Base-by-base conservation (phyloP, 176 grass and related monocot genomes). In the Carex myosuroides region DNA sequence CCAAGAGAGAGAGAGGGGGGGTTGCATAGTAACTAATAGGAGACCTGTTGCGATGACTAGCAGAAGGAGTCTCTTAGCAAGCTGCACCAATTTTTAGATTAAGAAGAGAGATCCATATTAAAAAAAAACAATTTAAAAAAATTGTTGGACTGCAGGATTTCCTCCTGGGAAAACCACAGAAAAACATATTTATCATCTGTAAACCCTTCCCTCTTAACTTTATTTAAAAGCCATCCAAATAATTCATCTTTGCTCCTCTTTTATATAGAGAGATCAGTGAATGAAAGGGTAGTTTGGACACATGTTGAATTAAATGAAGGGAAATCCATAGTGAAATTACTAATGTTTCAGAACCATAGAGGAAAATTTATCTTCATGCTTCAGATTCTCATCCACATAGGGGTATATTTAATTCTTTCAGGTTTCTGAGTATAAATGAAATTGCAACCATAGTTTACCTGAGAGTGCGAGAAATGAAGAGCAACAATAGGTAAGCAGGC, bases 1-100 rank as follows among this genome's bases (percentile, higher is more conserved):
- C 96, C 93, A 93, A 59, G 93, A 89, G 11, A 99, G 85, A 52
- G 89, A 91, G 70, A 99, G 77, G 70, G 93, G 93, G 81, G 96
- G 96, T 70, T 99, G 96, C 91, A 99, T 89, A 61, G 94, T 68
- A 71, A 99, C 81, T 13, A 99, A 95, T 61, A 99, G 87, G 83
- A 99, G 89, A 65, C 96, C 96, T 37, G 87, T 90, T 21, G 96
- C 88, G 68, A 94, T 91, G 65, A 93, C 66, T 29, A 99, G 88
- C 6, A 93, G 83, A 70, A 95, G 86, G 61, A 94, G 74, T 80
- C 91, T 94, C 88, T 99, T 99, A 30, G 91, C 96, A 62, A 82
- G 84, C 96, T 98, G 95, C 85, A 94, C 13, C 13, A 87, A 87
- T 66, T 6, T 4, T 81, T 58, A 88, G 60, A 85, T 62, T 18